Conservation (phyloP, 768 basidiomycete species). For the Boletus subparvulus region DNA sequence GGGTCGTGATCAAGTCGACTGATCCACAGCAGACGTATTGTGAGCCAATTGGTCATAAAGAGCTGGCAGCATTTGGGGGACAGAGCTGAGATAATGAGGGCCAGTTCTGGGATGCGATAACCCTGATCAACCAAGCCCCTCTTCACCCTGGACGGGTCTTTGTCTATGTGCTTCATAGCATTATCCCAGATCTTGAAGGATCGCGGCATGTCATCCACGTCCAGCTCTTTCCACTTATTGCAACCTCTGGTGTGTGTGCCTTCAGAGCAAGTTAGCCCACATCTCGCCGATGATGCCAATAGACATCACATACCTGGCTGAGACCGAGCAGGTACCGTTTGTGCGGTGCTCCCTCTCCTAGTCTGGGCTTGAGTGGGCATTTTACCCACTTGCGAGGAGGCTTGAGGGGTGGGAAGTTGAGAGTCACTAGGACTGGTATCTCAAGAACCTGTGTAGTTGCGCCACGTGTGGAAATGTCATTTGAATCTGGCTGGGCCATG, state of each 20-base stretch:
- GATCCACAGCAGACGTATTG: slow-evolving; percentile 3
- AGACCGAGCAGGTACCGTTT: not conserved
- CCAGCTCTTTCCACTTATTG: not conserved
- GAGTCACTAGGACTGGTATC: not conserved
- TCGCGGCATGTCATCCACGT: not conserved
- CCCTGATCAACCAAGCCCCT: not conserved
- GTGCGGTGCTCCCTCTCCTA: not conserved
- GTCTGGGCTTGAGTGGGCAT: not conserved
- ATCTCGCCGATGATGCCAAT: too few relatives aligned
- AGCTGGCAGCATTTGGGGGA: not conserved
- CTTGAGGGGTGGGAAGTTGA: not conserved
- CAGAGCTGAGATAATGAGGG: not conserved
- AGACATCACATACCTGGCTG: too few relatives aligned
- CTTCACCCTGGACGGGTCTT: not conserved
- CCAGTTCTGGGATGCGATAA: slow-evolving; percentile 11
- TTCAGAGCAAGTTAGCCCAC: too few relatives aligned
- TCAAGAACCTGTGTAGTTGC: not conserved
- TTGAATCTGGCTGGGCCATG: not conserved
- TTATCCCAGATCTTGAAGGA: not conserved
- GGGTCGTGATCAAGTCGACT: slow-evolving; percentile 4
- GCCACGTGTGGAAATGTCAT: not conserved
- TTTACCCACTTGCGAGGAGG: not conserved
- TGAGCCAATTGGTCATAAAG: slow-evolving; percentile 11
- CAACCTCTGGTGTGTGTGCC: not conserved
- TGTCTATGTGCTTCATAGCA: not conserved